A percentile compares a stretch with the other conserved stretches of the same genome.
Evolutionary conservation across 2,329 filamentous ascomycete species (phyloP).

Genomic region (Fusarium sp.): DNA sequence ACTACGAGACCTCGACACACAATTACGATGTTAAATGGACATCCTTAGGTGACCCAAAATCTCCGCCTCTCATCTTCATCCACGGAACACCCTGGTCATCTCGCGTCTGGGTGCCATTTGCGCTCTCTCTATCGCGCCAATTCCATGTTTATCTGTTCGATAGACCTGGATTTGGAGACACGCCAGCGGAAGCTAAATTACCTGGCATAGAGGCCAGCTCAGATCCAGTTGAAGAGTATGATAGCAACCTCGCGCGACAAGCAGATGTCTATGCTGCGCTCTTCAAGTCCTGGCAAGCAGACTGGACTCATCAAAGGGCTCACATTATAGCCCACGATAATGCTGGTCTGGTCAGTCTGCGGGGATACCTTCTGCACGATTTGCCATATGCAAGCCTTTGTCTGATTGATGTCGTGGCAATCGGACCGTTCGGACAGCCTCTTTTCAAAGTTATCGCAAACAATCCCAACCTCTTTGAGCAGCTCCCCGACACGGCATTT

Average conservation of each 20-base stretch:
- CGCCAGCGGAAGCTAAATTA: constrained; percentile 49
- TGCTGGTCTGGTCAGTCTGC: constrained; percentile 59
- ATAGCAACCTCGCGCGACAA: constrained; percentile 58
- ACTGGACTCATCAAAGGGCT: constrained; percentile 48
- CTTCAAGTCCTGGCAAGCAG: constrained; percentile 53
- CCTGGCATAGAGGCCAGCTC: constrained; percentile 12
- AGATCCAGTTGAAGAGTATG: constrained; percentile 42
- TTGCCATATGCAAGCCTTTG: constrained; percentile 58
- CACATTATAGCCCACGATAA: constrained; percentile 63
- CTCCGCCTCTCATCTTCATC: constrained; percentile 59
- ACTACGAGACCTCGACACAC: constrained; percentile 50
- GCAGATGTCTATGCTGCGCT: constrained; percentile 57
- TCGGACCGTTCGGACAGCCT: constrained; percentile 60
- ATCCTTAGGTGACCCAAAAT: constrained; percentile 51
- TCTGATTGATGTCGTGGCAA: constrained; percentile 60
- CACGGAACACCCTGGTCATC: constrained; percentile 66
- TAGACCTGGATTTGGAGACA: constrained; percentile 61
- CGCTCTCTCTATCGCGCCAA: constrained; percentile 53
- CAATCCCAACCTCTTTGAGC: constrained; percentile 55
- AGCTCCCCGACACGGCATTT: constrained; percentile 53
- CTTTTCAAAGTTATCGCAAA: constrained; percentile 60
- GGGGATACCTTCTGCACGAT: constrained; percentile 57
- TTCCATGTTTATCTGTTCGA: constrained; percentile 62
- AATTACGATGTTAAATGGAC: constrained; percentile 53
- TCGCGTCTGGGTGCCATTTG: constrained; percentile 56